phyloP scores from a whole-genome alignment of 306 rosid species.

The Acacia crassicarpa region DNA sequence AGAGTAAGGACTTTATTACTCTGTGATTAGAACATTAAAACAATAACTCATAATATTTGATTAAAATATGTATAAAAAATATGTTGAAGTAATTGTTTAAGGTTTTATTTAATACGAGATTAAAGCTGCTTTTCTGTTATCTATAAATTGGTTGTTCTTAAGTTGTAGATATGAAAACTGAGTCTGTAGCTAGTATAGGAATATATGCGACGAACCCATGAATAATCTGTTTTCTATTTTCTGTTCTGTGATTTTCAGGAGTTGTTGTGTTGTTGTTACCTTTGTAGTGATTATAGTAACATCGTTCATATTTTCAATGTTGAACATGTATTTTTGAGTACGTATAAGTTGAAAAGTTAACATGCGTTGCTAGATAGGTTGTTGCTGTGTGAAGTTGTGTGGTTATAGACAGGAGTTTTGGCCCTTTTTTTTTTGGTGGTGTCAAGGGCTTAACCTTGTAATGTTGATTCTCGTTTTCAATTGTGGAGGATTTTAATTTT shows the following conservation, averaged over 20 bases:
- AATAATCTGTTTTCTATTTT: neutral
- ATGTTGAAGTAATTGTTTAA: neutral
- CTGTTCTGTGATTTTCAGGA: neutral
- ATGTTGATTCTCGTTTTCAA: conserved; percentile 2
- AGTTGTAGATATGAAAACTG: neutral
- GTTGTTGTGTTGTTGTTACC: neutral
- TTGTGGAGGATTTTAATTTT: conserved; percentile 8
- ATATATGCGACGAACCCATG: conserved; percentile 9
- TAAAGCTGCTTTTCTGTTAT: neutral
- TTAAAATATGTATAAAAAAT: neutral
- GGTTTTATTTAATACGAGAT: neutral
- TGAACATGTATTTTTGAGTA: neutral
- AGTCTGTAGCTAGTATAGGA: neutral
- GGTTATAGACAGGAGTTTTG: neutral
- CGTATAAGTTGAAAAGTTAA: conserved; percentile 12
- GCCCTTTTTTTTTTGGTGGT: neutral
- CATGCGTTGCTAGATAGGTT: conserved; percentile 13
- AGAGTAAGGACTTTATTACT: neutral
- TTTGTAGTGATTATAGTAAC: neutral
- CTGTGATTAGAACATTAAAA: neutral
- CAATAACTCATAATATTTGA: neutral
- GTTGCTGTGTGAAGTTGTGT: conserved; percentile 12
- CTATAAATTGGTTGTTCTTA: conserved; percentile 1
- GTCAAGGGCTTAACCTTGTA: conserved; percentile 5
- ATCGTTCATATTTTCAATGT: neutral